Base-by-base conservation (phyloP, 495 filamentous ascomycete genomes). In the Neurospora sp. region DNA sequence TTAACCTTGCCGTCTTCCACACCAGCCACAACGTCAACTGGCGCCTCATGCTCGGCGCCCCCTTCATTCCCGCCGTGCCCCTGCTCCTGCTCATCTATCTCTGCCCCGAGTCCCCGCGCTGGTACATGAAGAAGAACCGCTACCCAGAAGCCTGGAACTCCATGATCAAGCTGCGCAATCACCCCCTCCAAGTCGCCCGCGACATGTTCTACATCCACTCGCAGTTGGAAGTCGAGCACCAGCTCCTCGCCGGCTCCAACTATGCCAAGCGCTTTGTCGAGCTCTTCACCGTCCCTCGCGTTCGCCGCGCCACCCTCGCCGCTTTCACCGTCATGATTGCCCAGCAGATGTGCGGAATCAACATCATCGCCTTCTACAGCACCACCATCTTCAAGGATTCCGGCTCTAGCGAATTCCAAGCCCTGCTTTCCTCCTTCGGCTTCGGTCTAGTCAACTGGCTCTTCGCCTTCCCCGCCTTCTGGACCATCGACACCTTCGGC, bases 311-410 rank as follows among this genome's bases (percentile, higher is more conserved):
- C 36, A 90, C 83, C 66, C 73, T 88, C 4, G 89, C 88, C 5
- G 83, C 89, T 37, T 90, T 89, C 75, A 85, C 88, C 36, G 91
- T 92, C 72, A 93, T 92, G 91, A 88, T 92, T 71, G 89, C 89
- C 4, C 92, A 96, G 83, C 93, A 97, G 82, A 92, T 96, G 90
- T 96, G 92, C 79, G 92, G 92, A 74, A 92, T 91, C 78, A 92
- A 92, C 82, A 92, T 95, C 80, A 92, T 94, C 42, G 89, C 92
- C n/a, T 96, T 95, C 85, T 97, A 96, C 81, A 91, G 88, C 0
- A 90, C 90, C 1, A 92, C 92, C 3, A 85, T 96, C 70, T 95
- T 95, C 83, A 76, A 78, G 8, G 75, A 92, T 2, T 88, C 92
- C 21, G 90, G 91, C 28, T 87, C 88, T 24, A 80, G 43, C 70